Base-by-base conservation (phyloP, 2,329 filamentous ascomycete genomes). In the Botrytis sinoallii region DNA sequence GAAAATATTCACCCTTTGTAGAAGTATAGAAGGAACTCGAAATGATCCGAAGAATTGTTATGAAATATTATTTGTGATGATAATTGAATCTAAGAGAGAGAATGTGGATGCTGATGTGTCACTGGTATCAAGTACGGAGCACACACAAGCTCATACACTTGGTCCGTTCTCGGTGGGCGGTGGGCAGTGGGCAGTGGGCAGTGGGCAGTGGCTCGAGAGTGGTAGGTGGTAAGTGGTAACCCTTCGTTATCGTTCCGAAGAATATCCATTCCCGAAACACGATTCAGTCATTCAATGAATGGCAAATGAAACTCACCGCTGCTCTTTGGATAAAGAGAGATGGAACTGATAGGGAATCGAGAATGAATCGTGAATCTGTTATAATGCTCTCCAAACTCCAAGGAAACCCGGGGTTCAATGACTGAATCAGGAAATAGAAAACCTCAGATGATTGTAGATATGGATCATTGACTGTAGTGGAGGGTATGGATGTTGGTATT, bases 41-140 rank as follows among this genome's bases (percentile, higher is more conserved):
- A 63, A 40, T 63, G 60, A 42, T 63, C 22, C 0, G 60, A 63
- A 63, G 38, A 63, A 9, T 16, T 63, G 52, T 57, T 57, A 57
- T 57, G n/a, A 40, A 63, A 40, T 63, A 38, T 4, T 63, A 63
- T 63, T n/a, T 63, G 60, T 63, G 60, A 63, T 63, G 60, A n/a
- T 12, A 63, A 63, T 40, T 40, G 35, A 40, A n/a, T 40, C 5
- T 25, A 68, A 38, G 22, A 52, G 42, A 68, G 65, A 70, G 40
- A 42, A 57, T 44, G 67, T 70, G 67, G 67, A 60, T 70, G 67
- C 67, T 70, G 67, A 70, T 70, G 67, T 70, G 67, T 70, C 67
- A 70, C 60, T 61, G 59, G 22, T 61, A 40, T 61, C 0, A 40
- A 61, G 38, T 61, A 61, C 22, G 22, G 35, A 40, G 35, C 12